Evolutionary conservation across 2,329 filamentous ascomycete genomes (phyloP).

Genomic region (Purpureocillium lavendulum): DNA sequence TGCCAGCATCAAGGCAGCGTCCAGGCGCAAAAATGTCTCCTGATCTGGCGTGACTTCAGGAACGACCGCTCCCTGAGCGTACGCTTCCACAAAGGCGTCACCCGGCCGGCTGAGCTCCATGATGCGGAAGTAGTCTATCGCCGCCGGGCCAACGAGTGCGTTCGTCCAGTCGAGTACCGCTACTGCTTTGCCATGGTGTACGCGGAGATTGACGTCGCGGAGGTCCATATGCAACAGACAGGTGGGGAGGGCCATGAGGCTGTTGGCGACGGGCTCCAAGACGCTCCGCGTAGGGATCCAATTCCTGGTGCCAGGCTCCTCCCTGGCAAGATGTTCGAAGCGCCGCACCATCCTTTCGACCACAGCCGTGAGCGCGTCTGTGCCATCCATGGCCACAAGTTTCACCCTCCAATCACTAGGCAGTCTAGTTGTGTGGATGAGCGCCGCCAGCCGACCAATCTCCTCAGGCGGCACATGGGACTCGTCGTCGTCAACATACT

Average conservation of each 20-base stretch:
- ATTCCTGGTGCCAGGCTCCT: constrained; percentile 3
- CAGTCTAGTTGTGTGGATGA: constrained; percentile 5
- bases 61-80: background rate
- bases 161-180: constrained; percentile 12
- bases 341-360: constrained; percentile 8
- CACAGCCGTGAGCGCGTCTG: constrained; percentile 2
- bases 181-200: constrained; percentile 1
- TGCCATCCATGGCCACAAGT: constrained; percentile 8
- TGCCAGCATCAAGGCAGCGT: constrained; percentile 10
- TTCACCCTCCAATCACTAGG: constrained; percentile 3
- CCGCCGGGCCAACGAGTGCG: constrained; percentile 7
- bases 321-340: constrained; percentile 3
- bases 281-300: constrained; percentile 3
- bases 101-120: constrained; percentile 6
- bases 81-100: constrained; percentile 7
- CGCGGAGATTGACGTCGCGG: constrained; percentile 7
- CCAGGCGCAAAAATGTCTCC: constrained; percentile 8
- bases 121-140: constrained; percentile 8
- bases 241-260: background rate
- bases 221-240: constrained; percentile 11
- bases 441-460: constrained; percentile 7
- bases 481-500: constrained; percentile 6
- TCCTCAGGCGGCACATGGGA: constrained; percentile 1
- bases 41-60: constrained; percentile 2
- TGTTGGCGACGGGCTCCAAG: constrained; percentile 3